A percentile compares a stretch with the other conserved stretches of the same genome.
phyloP scores from a whole-genome alignment of 805 yeast genomes.

The Wickerhamiella azymoides region DNA sequence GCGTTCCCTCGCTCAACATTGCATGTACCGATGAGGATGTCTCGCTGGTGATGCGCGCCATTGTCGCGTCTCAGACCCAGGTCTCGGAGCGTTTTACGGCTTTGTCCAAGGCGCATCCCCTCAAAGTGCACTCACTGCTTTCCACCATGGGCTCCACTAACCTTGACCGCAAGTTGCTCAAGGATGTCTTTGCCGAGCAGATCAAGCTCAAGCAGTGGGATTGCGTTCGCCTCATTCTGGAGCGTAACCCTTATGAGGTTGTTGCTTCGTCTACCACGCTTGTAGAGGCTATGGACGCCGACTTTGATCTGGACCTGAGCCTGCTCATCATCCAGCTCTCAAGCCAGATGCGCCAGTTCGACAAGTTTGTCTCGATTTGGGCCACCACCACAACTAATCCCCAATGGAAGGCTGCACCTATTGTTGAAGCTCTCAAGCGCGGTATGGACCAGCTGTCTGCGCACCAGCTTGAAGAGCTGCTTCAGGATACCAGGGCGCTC shows the following conservation, averaged over 20 bases:
- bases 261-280: neutral
- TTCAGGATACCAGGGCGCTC: neutral
- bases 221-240: neutral
- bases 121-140: neutral
- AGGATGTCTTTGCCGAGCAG: neutral
- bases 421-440: neutral
- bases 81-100: conserved; percentile 9
- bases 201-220: neutral
- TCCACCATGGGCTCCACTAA: neutral
- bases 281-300: conserved; percentile 1
- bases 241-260: neutral
- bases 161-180: conserved; percentile 1
- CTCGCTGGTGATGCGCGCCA: neutral
- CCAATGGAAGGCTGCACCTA: neutral
- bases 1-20: neutral
- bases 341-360: conserved; percentile 7
- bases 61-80: conserved; percentile 4
- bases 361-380: conserved; percentile 1
- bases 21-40: neutral
- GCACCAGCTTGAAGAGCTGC: conserved; percentile 10
- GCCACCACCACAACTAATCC: neutral
- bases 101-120: conserved; percentile 8
- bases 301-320: neutral
- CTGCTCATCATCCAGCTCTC: neutral
- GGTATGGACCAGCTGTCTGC: conserved; percentile 11